These are phyloP conservation scores for Glutinoglossum americanum DNA, from an alignment of 495 filamentous ascomycete genomes.

Conservation along the genomic window DNA sequence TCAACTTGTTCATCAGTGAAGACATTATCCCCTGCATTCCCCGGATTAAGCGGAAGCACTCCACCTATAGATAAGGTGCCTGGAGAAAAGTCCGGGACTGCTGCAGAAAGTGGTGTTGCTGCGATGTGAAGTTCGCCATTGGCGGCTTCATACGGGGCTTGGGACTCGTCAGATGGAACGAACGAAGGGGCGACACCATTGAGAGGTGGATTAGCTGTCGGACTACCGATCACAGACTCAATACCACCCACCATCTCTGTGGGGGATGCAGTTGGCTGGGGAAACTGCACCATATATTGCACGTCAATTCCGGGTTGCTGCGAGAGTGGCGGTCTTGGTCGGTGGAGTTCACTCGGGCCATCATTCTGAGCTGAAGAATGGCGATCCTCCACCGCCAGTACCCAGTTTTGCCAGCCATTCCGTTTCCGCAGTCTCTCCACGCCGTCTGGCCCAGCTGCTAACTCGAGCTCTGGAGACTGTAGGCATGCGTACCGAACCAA, in stretches of 20 bases:
- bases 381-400: slow-evolving; percentile 39
- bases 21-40: slow-evolving; percentile 17
- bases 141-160: slow-evolving; percentile 14
- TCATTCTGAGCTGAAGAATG: slow-evolving; percentile 37
- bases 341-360: slow-evolving; percentile 23
- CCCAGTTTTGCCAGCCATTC: slow-evolving; percentile 63
- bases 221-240: neutral
- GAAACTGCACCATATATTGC: slow-evolving; percentile 4
- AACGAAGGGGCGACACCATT: slow-evolving; percentile 8
- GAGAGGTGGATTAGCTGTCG: slow-evolving; percentile 4
- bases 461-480: slow-evolving; percentile 46
- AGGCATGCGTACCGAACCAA: slow-evolving; percentile 53
- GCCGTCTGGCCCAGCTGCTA: slow-evolving; percentile 45
- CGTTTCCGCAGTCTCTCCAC: slow-evolving; percentile 57
- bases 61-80: slow-evolving; percentile 4
- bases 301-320: neutral
- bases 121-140: slow-evolving; percentile 21
- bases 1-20: slow-evolving; percentile 35
- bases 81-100: slow-evolving; percentile 58
- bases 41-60: slow-evolving; percentile 5
- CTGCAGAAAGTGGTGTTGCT: slow-evolving; percentile 44
- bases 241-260: neutral
- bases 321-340: slow-evolving; percentile 15
- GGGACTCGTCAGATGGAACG: slow-evolving; percentile 1
- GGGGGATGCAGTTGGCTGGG: slow-evolving; percentile 5